Evolutionary conservation across 78 protist genomes (phyloP).

Genomic region (Dictyostelium firmibasis): DNA sequence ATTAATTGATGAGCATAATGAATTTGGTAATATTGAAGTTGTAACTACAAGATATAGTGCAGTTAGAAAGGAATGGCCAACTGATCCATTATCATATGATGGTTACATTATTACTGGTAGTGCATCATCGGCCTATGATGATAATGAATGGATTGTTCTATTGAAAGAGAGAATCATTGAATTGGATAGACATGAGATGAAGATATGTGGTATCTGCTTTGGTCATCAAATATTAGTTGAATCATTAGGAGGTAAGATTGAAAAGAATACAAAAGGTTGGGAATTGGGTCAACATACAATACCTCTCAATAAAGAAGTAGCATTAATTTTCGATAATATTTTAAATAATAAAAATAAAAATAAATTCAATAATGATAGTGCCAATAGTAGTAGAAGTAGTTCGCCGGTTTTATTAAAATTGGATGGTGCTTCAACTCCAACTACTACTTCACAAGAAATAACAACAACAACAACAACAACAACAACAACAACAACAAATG

Average conservation of each 20-base stretch:
- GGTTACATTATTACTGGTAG: constrained; percentile 71
- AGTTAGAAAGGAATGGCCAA: constrained; percentile 36
- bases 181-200: constrained; percentile 23
- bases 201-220: constrained; percentile 77
- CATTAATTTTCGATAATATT: not conserved
- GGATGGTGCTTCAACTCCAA: constrained; percentile 14
- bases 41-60: not conserved
- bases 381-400: not conserved
- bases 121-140: constrained; percentile 32
- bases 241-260: constrained; percentile 33
- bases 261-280: constrained; percentile 61
- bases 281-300: constrained; percentile 31
- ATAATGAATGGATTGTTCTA: constrained; percentile 37
- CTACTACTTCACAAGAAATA: no score
- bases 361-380: not conserved
- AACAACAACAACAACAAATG: not conserved
- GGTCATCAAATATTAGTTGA: constrained; percentile 72
- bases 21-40: not conserved
- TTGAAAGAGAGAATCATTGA: constrained; percentile 19
- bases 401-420: not conserved
- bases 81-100: not conserved
- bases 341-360: not conserved
- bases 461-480: not conserved
- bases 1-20: not conserved
- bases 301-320: not conserved